Conservation (phyloP, 2,329 filamentous ascomycete species). For the Calonectria multiphialidica region DNA sequence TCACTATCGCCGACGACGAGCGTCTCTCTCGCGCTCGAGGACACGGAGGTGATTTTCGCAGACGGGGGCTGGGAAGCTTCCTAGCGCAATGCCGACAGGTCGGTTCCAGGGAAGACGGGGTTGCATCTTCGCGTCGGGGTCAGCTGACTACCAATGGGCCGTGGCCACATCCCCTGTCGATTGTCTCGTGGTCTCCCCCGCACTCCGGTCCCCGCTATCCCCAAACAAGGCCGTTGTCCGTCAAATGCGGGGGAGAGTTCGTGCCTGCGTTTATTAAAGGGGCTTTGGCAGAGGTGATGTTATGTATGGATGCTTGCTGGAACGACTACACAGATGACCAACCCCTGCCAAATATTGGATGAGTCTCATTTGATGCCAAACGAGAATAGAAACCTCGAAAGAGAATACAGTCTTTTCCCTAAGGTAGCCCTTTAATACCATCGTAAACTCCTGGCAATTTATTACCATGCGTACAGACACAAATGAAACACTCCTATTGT, state of each 20-base stretch:
- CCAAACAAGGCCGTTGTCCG: background rate
- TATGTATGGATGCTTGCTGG: too few species aligned
- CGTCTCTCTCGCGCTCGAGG: background rate
- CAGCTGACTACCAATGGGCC: conserved; percentile 17
- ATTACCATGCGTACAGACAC: too few species aligned
- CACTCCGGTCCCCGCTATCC: conserved; percentile 19
- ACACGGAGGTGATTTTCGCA: background rate
- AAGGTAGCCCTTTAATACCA: too few species aligned
- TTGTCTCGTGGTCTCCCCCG: conserved; percentile 16
- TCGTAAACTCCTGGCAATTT: too few species aligned
- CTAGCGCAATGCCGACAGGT: conserved; percentile 13
- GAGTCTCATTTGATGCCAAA: too few species aligned
- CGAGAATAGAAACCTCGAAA: too few species aligned
- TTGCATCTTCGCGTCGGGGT: conserved; percentile 20
- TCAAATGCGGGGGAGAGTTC: conserved; percentile 16
- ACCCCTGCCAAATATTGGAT: too few species aligned
- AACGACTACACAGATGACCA: too few species aligned
- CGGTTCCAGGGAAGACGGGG: conserved; percentile 15
- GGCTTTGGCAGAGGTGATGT: too few species aligned
- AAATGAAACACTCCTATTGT: too few species aligned
- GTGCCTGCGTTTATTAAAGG: background rate
- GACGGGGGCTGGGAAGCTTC: conserved; percentile 12
- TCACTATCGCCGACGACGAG: conserved; percentile 2
- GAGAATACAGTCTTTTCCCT: too few species aligned
- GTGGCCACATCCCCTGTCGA: background rate